A percentile compares a stretch with the other conserved stretches of the same genome.
These are phyloP conservation scores for Mortierella sp. DNA, from an alignment of 371 early-diverging fungal genomes.

Conservation along the genomic window DNA sequence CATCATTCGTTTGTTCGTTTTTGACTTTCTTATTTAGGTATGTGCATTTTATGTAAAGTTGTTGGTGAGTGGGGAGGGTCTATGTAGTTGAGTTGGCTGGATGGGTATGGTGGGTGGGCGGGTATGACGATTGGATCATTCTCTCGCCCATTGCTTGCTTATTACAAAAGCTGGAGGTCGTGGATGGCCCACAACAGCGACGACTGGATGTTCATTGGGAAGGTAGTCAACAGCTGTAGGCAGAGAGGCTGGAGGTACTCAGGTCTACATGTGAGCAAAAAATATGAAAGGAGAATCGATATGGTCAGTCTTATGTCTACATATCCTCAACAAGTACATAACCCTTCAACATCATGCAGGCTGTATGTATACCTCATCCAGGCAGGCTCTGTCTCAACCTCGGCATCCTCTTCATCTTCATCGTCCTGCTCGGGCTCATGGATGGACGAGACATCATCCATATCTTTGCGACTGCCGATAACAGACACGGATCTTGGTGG, in stretches of 20 bases:
- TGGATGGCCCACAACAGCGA: slow-evolving; percentile 57
- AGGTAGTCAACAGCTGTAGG: slow-evolving; percentile 47
- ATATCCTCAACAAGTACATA: background rate
- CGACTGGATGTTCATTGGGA: slow-evolving; percentile 57
- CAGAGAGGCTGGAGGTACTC: slow-evolving; percentile 57
- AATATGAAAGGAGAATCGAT: background rate
- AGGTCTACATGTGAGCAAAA: slow-evolving; percentile 24
- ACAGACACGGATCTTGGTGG: slow-evolving; percentile 33
- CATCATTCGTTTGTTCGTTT: background rate
- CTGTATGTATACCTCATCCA: slow-evolving; percentile 46
- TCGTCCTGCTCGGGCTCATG: slow-evolving; percentile 19
- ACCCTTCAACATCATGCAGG: background rate
- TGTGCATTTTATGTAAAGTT: background rate
- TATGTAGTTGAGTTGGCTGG: background rate
- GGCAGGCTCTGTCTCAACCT: slow-evolving; percentile 39
- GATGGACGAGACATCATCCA: background rate
- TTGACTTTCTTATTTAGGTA: too few species aligned
- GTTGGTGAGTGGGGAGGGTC: slow-evolving; percentile 3
- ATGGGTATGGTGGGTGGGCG: background rate
- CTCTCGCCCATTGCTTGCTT: background rate
- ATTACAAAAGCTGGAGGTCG: slow-evolving; percentile 46
- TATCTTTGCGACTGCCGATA: background rate
- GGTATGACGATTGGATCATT: slow-evolving; percentile 24
- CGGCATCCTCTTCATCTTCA: slow-evolving; percentile 39
- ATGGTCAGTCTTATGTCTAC: background rate